These are phyloP conservation scores for Hevea brasiliensis DNA, from an alignment of 345 rosid species.

Conservation along the genomic window DNA sequence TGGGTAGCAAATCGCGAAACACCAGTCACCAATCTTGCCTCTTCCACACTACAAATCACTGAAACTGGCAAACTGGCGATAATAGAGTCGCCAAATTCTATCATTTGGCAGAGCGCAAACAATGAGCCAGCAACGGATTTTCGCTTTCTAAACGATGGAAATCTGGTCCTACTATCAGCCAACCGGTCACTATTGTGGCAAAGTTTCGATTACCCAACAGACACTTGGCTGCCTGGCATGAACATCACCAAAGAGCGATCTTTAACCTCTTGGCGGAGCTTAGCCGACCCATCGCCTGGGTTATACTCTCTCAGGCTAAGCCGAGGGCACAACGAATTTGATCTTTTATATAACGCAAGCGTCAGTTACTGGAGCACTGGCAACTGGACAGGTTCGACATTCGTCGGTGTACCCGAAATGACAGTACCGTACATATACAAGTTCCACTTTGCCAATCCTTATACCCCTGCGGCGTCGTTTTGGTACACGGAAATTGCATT, in stretches of 20 bases:
- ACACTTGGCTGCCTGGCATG: constrained; percentile 60
- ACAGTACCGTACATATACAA: constrained; percentile 53
- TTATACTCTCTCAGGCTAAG: constrained; percentile 43
- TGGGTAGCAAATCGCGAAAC: constrained; percentile 62
- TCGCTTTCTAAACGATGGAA: constrained; percentile 43
- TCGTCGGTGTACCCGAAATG: constrained; percentile 52
- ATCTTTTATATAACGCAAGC: constrained; percentile 43
- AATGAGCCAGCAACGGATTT: constrained; percentile 22
- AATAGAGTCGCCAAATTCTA: constrained; percentile 29
- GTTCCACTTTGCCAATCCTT: constrained; percentile 59
- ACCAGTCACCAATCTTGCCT: constrained; percentile 32
- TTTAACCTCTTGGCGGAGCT: constrained; percentile 50
- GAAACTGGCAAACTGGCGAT: constrained; percentile 37
- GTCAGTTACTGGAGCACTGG: constrained; percentile 54
- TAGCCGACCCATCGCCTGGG: constrained; percentile 44
- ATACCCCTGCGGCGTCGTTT: constrained; percentile 49
- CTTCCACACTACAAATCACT: constrained; percentile 30
- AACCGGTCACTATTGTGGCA: constrained; percentile 42
- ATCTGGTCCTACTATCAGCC: constrained; percentile 41
- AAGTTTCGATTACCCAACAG: constrained; percentile 58
- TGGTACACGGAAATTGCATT: constrained; percentile 43
- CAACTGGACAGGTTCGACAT: constrained; percentile 52
- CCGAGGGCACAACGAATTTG: constrained; percentile 35
- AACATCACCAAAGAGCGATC: constrained; percentile 30
- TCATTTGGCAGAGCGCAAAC: constrained; percentile 49